These are phyloP conservation scores for Kwoniella europaea DNA, from an alignment of 768 basidiomycete genomes.

Conservation along the genomic window DNA sequence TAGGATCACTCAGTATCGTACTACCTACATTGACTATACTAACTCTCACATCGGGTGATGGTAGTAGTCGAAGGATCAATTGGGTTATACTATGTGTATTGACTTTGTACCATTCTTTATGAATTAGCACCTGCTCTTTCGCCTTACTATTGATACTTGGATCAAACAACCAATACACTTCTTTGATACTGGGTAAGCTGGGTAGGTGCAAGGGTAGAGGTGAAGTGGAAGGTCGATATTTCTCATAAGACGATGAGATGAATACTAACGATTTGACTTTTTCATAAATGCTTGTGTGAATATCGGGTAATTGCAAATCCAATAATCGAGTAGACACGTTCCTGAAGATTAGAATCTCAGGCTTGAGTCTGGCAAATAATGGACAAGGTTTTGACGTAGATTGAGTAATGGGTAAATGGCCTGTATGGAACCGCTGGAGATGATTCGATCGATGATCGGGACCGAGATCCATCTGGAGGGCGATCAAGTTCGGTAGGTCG, in stretches of 20 bases:
- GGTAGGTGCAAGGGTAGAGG: background rate
- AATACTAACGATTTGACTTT: background rate
- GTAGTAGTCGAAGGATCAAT: background rate
- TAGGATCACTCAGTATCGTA: background rate
- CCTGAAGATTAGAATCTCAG: background rate
- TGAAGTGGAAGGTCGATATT: background rate
- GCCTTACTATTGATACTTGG: background rate
- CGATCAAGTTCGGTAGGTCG: background rate
- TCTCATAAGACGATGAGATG: background rate
- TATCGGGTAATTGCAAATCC: background rate
- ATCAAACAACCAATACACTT: background rate
- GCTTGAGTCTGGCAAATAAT: too few species aligned
- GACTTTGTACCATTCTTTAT: background rate
- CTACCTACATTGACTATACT: background rate
- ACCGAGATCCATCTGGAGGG: background rate
- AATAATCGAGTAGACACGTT: background rate
- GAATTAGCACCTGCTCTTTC: background rate
- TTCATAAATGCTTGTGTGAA: background rate
- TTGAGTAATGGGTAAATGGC: background rate
- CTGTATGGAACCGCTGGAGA: background rate
- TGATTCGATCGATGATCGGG: background rate
- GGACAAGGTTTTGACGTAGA: too few species aligned
- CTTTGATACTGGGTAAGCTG: background rate
- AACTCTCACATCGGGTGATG: background rate
- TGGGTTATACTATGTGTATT: background rate